Evolutionary conservation across 1,284 basidiomycete species (phyloP).

Genomic region (Xerocomus minutiporus): DNA sequence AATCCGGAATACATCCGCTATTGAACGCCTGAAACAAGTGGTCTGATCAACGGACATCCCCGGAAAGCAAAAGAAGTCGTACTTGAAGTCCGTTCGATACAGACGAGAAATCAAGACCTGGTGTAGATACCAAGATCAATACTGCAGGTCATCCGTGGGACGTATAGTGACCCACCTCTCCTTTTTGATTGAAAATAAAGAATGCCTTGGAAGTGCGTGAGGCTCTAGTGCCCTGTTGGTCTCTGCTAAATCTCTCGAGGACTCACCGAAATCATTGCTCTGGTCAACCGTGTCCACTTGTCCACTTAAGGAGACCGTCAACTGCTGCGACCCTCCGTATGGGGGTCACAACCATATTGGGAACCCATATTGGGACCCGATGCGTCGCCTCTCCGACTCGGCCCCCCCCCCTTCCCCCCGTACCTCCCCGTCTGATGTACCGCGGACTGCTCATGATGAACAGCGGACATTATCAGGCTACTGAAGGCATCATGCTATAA

Average conservation of each 20-base stretch:
- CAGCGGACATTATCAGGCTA: no score
- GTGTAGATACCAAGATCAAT: constrained; percentile 10
- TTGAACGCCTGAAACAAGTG: constrained; percentile 70
- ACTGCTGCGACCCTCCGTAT: constrained; percentile 8
- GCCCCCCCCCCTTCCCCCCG: no score
- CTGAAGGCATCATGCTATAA: no score
- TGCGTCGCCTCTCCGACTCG: no score
- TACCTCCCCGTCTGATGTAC: no score
- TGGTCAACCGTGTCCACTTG: constrained; percentile 5
- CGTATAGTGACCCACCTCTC: constrained; percentile 63
- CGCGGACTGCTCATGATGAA: no score
- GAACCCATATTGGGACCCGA: no score
- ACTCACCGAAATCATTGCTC: constrained; percentile 40
- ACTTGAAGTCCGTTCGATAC: constrained; percentile 94
- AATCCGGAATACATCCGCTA: constrained; percentile 95
- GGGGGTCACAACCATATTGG: constrained; percentile 3
- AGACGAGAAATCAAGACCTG: constrained; percentile 92
- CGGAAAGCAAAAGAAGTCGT: constrained; percentile 11
- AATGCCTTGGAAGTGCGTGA: constrained; percentile 63
- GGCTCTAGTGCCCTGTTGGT: background rate
- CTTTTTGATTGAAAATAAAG: constrained; percentile 98
- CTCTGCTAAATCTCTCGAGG: background rate
- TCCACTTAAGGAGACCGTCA: background rate
- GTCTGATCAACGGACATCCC: background rate
- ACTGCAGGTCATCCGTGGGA: background rate